phyloP scores from a whole-genome alignment of 2,329 filamentous ascomycete genomes.

The Xylaria sp. region DNA sequence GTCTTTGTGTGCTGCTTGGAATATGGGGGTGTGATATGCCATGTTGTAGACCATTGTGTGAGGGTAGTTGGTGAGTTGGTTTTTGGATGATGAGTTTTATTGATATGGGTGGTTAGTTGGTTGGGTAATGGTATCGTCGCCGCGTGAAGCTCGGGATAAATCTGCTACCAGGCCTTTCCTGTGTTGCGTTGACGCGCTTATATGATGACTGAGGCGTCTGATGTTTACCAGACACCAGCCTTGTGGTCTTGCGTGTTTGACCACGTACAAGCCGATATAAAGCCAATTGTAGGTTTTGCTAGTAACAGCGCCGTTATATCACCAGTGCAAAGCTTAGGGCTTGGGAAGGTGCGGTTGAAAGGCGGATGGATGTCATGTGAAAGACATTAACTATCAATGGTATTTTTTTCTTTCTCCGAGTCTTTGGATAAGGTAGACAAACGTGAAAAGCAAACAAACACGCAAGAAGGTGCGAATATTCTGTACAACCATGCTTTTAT shows the following conservation, averaged over 20 bases:
- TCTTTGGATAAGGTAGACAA: background rate
- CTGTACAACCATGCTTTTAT: background rate
- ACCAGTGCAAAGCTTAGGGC: no score
- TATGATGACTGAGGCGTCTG: background rate
- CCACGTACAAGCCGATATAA: no score
- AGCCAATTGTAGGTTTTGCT: no score
- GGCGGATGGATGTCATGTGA: no score
- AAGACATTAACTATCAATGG: background rate
- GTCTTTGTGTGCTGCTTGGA: background rate
- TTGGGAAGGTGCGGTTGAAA: no score
- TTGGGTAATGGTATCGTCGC: background rate
- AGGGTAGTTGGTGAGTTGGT: background rate
- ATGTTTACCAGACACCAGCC: no score
- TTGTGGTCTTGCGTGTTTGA: no score
- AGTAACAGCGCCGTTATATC: no score
- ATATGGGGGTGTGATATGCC: constrained; percentile 9
- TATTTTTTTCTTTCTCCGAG: background rate
- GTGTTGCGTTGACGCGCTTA: background rate
- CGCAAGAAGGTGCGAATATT: background rate
- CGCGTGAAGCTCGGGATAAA: no score
- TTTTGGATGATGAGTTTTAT: background rate
- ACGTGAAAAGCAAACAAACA: background rate
- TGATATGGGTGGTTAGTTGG: background rate
- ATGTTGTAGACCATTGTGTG: background rate
- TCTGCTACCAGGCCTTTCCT: no score